A percentile compares a stretch with the other conserved stretches of the same genome.
Conservation (phyloP, 306 rosid genomes). For the Quercus glauca region DNA sequence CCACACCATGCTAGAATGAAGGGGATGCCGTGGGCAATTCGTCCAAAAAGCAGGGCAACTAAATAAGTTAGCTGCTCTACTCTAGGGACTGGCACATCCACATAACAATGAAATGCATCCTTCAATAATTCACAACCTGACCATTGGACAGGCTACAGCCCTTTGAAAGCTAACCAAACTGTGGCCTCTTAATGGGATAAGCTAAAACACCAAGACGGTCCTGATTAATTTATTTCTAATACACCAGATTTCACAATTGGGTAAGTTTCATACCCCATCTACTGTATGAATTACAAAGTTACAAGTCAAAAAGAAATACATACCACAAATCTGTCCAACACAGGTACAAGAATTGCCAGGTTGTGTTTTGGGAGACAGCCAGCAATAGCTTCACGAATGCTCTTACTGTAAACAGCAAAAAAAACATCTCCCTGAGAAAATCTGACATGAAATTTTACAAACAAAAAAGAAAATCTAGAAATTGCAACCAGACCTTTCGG, state of each 20-base stretch:
- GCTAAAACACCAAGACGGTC: not conserved
- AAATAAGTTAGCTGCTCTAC: not conserved
- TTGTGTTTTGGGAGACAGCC: conserved; percentile 59
- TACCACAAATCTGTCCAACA: conserved; percentile 98
- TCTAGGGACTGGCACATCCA: no score
- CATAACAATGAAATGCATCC: no score
- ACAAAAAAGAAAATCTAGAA: not conserved
- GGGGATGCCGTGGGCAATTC: not conserved
- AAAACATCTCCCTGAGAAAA: conserved; percentile 1
- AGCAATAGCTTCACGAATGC: conserved; percentile 41
- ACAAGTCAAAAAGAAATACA: conserved; percentile 17
- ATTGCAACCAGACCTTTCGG: conserved; percentile 42
- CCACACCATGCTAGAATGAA: not conserved
- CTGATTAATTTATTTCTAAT: not conserved
- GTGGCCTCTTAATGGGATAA: not conserved
- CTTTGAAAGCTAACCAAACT: not conserved
- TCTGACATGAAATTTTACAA: not conserved
- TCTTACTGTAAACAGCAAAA: conserved; percentile 34
- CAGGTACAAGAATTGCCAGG: conserved; percentile 81
- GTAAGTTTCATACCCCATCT: not conserved
- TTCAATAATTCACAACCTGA: no score
- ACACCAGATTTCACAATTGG: not conserved
- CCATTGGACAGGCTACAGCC: no score
- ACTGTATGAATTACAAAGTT: not conserved
- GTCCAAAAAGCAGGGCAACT: not conserved